Conservation (phyloP, 2,329 filamentous ascomycete species). For the Bretziella fagacearum region DNA sequence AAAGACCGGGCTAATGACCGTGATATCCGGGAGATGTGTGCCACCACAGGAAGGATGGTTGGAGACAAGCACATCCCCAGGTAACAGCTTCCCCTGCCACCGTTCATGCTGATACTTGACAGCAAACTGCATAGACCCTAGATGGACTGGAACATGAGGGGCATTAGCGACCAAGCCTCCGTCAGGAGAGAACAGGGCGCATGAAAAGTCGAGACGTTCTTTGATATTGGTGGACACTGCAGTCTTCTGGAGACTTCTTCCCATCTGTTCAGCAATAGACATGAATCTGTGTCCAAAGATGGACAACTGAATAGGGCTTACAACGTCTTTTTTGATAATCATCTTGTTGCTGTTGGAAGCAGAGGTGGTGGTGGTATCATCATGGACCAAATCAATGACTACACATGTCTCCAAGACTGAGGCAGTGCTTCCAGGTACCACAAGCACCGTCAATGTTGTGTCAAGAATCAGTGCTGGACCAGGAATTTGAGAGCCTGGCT, state of each 20-base stretch:
- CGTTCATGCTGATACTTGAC: conserved; percentile 63
- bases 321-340: neutral
- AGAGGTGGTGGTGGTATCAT: neutral
- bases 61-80: conserved; percentile 65
- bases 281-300: conserved; percentile 75
- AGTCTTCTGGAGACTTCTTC: conserved; percentile 61
- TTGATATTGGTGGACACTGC: conserved; percentile 70
- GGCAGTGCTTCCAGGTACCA: conserved; percentile 62
- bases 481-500: conserved; percentile 51
- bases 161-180: conserved; percentile 65
- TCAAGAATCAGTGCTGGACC: conserved; percentile 80
- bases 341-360: neutral
- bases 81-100: conserved; percentile 60
- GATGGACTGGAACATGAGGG: conserved; percentile 63
- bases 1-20: conserved; percentile 64
- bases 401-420: conserved; percentile 74
- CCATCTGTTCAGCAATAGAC: conserved; percentile 77
- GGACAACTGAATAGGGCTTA: conserved; percentile 58
- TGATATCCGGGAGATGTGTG: conserved; percentile 70
- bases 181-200: conserved; percentile 59
- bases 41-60: conserved; percentile 75
- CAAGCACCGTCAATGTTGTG: conserved; percentile 79
- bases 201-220: conserved; percentile 67
- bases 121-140: conserved; percentile 70
- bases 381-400: conserved; percentile 48